Evolutionary conservation across 306 rosid genomes (phyloP), one percentile per base, ranked within the genome.

Genomic region (Mucuna pruriens): DNA sequence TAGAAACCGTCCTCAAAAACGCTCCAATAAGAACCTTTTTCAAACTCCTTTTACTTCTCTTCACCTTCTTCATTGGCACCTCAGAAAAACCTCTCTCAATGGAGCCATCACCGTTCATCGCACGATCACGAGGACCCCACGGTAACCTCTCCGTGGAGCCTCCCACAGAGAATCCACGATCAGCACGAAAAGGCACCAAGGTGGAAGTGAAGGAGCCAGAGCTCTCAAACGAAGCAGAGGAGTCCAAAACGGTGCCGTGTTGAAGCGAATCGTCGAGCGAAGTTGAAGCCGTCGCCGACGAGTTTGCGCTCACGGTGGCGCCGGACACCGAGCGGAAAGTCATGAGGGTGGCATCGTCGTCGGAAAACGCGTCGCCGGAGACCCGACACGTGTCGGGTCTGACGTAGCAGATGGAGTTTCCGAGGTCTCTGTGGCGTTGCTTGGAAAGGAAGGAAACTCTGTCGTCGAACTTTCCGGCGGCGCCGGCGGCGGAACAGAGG

Each of bases 281-380:
- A 11, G 88, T 86, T 22, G 97, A 95, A 34, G 90, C 85, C 0
- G 92, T 88, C 2, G 94, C 77, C 40, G 86, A 91, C 10, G 78
- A 69, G 90, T 95, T 95, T 74, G 98, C 97, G 60, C 97, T 91
- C 25, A 92, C 92, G 5, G 92, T 88, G 26, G 98, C 97, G 0
- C 97, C 91, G 48, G 91, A 89, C 22, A 95, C 90, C 0, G 91
- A 84, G 46, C 91, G 83, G 83, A 89, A 91, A 29, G 92, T 83
- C 49, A 89, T 84, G 52, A 79, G 36, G 22, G 69, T 15, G 73
- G 31, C 42, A 0, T 68, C 81, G 1, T 82, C 85, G 0, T 75
- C 86, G 3, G 87, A 63, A 16, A 51, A 68, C 1, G 34, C 36
- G 1, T 75, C 75, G 1, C 82, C 78, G 29, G 88, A 70, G 19